A percentile compares a stretch with the other conserved stretches of the same genome.
These are phyloP conservation scores for Globisporangium ultimum DNA, from an alignment of 352 stramenopile species.

Conservation along the genomic window DNA sequence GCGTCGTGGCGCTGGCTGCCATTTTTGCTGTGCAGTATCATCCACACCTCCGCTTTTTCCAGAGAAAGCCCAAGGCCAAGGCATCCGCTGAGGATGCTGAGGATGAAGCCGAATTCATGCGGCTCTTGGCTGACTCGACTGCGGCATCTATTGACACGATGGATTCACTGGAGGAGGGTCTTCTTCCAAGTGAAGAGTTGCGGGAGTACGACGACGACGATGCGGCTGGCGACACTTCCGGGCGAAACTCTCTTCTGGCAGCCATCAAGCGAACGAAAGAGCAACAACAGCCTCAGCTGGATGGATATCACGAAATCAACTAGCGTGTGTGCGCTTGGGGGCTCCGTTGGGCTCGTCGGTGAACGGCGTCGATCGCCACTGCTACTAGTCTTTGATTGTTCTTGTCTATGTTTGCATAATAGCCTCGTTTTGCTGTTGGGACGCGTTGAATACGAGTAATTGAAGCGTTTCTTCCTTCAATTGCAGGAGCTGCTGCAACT, in stretches of 20 bases:
- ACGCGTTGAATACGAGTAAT: conserved; percentile 48
- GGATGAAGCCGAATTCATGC: conserved; percentile 10
- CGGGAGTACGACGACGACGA: neutral
- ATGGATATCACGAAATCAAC: conserved; percentile 36
- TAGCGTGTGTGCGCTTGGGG: conserved; percentile 4
- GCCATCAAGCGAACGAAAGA: conserved; percentile 30
- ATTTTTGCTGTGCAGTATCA: conserved; percentile 22
- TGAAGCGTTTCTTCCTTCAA: conserved; percentile 64
- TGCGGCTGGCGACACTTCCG: neutral
- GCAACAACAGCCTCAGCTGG: conserved; percentile 16
- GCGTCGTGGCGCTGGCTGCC: conserved; percentile 12
- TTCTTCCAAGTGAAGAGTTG: conserved; percentile 1
- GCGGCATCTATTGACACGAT: conserved; percentile 3
- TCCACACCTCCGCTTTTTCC: conserved; percentile 9
- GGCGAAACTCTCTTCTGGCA: conserved; percentile 21
- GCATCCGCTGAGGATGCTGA: conserved; percentile 3
- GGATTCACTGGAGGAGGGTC: conserved; percentile 18
- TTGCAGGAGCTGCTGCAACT: conserved; percentile 43
- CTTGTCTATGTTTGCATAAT: neutral
- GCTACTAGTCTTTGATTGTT: neutral
- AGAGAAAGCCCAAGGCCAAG: neutral
- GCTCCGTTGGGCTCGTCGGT: neutral
- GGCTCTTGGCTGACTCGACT: conserved; percentile 7
- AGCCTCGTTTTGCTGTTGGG: conserved; percentile 26
- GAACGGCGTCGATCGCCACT: neutral